Base-by-base conservation (phyloP, 1,139 yeast genomes). In the Saccharomyces uvarum region DNA sequence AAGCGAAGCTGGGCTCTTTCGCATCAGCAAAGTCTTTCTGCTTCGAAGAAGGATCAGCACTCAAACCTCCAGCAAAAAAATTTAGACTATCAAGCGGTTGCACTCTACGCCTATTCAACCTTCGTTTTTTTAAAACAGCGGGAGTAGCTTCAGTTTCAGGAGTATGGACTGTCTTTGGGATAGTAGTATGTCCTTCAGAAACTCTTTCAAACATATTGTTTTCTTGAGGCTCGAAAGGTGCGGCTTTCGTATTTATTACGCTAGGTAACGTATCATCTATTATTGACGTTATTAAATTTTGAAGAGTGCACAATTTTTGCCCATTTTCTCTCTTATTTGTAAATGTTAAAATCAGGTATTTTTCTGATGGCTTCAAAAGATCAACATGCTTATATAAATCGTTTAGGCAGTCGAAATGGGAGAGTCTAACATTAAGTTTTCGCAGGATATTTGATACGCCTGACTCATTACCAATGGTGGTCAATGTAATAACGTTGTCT, bases 11-110 rank as follows among this genome's bases (percentile, higher is more conserved):
- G 24, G 13, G 21, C n/a, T 16, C 6, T 11, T 38, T 16, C 9
- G 13, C n/a, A 16, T 38, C 44, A 19, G 24, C 16, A 14, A 7
- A 4, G 21, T 13, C 24, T 3, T 26, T n/a, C 31, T n/a, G 47
- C 11, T 26, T 31, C 44, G 46, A 16, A 9, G 24, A 9, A 38
- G 44, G 6, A 21, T 38, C n/a, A 38, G 21, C 6, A 38, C 24
- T 38, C 24, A 38, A 38, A 8, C 75, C 75, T 26, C 75, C 76
- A 1, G 71, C 75, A 61, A 73, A 72, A 59, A 68, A 72, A 32
- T 63, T 65, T 48, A 72, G 58, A 51, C 73, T 68, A 47, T 71
- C 70, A 31, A 72, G 56, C 0, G 73, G 67, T 53, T 69, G 59
- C 1, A 71, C 63, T 32, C 54, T 59, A 27, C 58, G 58, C 33